Conservation (phyloP, 2,329 filamentous ascomycete genomes). For the Periconia digitata region DNA sequence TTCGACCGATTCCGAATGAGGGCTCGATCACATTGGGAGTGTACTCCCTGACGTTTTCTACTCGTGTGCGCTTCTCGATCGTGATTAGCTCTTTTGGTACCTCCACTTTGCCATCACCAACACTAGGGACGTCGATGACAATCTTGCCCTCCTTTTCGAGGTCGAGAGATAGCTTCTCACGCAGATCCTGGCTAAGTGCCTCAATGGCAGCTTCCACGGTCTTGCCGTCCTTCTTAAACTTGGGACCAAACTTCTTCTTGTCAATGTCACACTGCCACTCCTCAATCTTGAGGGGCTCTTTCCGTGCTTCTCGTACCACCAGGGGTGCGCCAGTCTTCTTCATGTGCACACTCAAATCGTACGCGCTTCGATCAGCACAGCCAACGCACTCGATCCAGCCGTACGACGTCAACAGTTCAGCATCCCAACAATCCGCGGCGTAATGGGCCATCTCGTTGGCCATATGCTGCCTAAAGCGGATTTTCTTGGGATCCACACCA, state of each 20-base stretch:
- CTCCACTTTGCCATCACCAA: constrained; percentile 73
- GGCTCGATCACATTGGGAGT: constrained; percentile 96
- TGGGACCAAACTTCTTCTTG: constrained; percentile 93
- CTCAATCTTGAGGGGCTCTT: constrained; percentile 76
- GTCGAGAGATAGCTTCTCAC: constrained; percentile 75
- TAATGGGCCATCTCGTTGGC: constrained; percentile 89
- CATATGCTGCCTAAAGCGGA: constrained; percentile 98
- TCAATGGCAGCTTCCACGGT: constrained; percentile 78
- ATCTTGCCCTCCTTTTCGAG: constrained; percentile 75
- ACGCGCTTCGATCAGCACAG: constrained; percentile 92
- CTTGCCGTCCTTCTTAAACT: constrained; percentile 89
- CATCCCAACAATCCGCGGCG: constrained; percentile 96
- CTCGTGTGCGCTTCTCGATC: constrained; percentile 80
- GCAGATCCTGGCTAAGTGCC: constrained; percentile 75
- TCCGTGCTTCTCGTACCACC: constrained; percentile 78
- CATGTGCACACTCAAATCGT: constrained; percentile 88
- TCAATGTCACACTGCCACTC: constrained; percentile 87
- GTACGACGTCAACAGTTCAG: constrained; percentile 85
- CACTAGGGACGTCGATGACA: constrained; percentile 69
- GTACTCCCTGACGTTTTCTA: constrained; percentile 85
- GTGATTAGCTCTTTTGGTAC: constrained; percentile 76
- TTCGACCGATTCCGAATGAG: constrained; percentile 94
- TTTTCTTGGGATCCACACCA: constrained; percentile 82
- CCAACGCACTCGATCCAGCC: constrained; percentile 99
- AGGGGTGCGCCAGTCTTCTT: constrained; percentile 89